Evolutionary conservation across 2,329 filamentous ascomycete species (phyloP), one percentile per base, ranked within the genome.

Genomic region (Fusarium sp.): DNA sequence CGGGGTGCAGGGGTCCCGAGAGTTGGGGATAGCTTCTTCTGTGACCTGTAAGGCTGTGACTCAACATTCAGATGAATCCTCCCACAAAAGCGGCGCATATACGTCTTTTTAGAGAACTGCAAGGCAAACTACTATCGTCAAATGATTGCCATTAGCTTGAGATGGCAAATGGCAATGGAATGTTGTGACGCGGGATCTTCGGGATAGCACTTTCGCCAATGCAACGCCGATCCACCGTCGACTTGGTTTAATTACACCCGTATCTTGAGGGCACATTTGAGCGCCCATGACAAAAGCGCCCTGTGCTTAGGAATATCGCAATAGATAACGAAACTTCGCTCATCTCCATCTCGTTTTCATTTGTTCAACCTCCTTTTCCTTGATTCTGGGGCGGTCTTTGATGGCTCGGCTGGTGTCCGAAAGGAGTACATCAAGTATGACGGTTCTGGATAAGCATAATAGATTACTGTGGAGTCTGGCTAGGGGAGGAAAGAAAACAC

Each of bases 261-360:
- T 18, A 44, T 55, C 30, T 24, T 38, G 41, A 69, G 56, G 55
- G 64, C 66, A 69, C 42, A 69, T 44, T 50, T 50, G 36, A 63
- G 66, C 64, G 66, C 66, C 48, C 56, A 55, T 41, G 26, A 66
- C 30, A 32, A 18, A 61, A 14, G 10, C 20, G 28, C 24, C 48
- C 50, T 7, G 24, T 57, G 14, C 10, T 2, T 15, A 38, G 30
- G 48, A 42, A 20, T 12, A 56, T 20, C 30, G 35, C 20, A 58
- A 58, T 58, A 24, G 38, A 45, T 28, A 41, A 17, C 20, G 35
- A 41, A 41, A 22, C 35, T 8, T n/a, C 3, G 14, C 35, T 54
- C 35, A 54, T 54, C 10, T 54, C 10, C 5, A 22, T 38, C 32
- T 53, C 32, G 6, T 22, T 15, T 36, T 26, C 24, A 36, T 26